Base-by-base conservation (phyloP, 1,284 basidiomycete species). In the Sparassis latifolia region DNA sequence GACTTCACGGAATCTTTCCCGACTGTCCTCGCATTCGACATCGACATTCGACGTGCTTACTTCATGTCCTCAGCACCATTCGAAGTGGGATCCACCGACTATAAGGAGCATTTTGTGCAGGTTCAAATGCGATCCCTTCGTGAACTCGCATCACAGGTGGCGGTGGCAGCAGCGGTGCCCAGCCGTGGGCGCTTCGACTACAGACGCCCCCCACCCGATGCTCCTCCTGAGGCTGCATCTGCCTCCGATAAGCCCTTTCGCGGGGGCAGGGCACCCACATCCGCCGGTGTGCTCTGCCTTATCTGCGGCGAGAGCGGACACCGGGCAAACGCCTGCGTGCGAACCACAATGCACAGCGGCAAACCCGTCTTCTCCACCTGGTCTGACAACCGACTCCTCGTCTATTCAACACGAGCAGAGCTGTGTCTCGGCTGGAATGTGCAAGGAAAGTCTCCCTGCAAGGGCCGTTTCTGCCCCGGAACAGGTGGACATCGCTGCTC, bases 381-480 rank as follows among this genome's bases (percentile, higher is more conserved):
- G 4, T 28, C 45, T 7, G n/a, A 42, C 10, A 37, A 45, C 33
- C 20, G 44, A n/a, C 50, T 56, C 47, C 5, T 5, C 29, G 40
- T 49, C 31, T 35, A 42, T 1, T 20, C 41, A 32, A 29, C 37
- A 6, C 41, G 52, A 12, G 28, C 42, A 27, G 50, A 47, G 12
- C 20, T 56, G 37, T 56, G 55, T 45, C 28, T 48, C 32, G 29
- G 40, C 2, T 56, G 52, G 52, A 56, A 56, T 46, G 29, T 50
- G 29, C n/a, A 32, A 31, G 52, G 55, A 2, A 12, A 38, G 1
- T 27, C 38, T 10, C 44, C 50, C 5, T 55, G 53, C 45, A 30
- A 32, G 9, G 10, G 37, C 27, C 10, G 5, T 5, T 20, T 30
- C 3, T 55, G 53, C 31, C 30, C 47, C 4, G 38, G 43, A 5